Evolutionary conservation across 805 yeast species (phyloP).

Genomic region (Teunomyces panamensis): DNA sequence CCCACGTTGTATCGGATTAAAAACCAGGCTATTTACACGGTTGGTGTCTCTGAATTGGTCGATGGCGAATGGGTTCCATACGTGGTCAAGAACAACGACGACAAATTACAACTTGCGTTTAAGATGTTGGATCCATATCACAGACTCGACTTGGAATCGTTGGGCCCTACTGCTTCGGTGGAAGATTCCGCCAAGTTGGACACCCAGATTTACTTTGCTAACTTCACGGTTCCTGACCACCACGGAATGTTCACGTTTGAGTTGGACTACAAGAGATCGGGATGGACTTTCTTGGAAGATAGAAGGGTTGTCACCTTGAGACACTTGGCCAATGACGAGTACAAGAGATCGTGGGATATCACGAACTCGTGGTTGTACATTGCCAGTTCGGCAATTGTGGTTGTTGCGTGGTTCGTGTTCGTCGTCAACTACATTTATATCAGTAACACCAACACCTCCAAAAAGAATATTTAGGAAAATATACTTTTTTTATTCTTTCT

Average conservation of each 20-base stretch:
- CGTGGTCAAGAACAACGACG: slow-evolving; percentile 30
- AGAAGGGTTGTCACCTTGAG: slow-evolving; percentile 76
- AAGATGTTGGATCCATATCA: slow-evolving; percentile 94
- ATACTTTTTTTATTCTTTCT: too few relatives aligned
- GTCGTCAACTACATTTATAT: slow-evolving; percentile 59
- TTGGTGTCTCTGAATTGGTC: slow-evolving; percentile 45
- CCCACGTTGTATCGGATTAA: slow-evolving; percentile 62
- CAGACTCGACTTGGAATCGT: slow-evolving; percentile 59
- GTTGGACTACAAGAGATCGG: slow-evolving; percentile 74
- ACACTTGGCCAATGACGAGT: slow-evolving; percentile 95
- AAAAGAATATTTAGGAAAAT: slow-evolving; percentile 21
- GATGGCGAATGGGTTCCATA: slow-evolving; percentile 70
- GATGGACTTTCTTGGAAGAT: slow-evolving; percentile 65
- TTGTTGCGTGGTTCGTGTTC: slow-evolving; percentile 73
- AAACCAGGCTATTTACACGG: slow-evolving; percentile 60
- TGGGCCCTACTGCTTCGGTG: slow-evolving; percentile 33
- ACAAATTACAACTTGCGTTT: slow-evolving; percentile 77
- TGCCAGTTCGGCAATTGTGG: slow-evolving; percentile 65
- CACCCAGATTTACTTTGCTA: slow-evolving; percentile 44
- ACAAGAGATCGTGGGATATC: slow-evolving; percentile 88
- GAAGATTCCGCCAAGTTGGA: slow-evolving; percentile 42
- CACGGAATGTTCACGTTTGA: slow-evolving; percentile 93
- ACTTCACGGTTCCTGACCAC: slow-evolving; percentile 84
- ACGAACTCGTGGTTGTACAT: slow-evolving; percentile 92
- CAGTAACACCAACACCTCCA: slow-evolving; percentile 23